phyloP scores from a whole-genome alignment of 768 basidiomycete genomes.

The Pulveroboletus ravenelii region DNA sequence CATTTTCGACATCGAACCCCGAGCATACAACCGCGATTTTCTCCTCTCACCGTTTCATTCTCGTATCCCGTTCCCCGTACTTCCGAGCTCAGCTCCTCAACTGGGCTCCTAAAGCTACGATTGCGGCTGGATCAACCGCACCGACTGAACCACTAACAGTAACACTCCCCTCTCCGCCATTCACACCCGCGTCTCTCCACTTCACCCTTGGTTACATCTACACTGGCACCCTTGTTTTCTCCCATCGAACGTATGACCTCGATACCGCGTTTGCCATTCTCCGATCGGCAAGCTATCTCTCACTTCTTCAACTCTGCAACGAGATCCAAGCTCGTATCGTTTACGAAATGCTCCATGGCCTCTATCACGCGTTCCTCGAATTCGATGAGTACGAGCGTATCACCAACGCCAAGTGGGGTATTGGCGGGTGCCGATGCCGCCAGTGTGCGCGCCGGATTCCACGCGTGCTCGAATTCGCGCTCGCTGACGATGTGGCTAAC shows the following conservation, averaged over 20 bases:
- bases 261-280: conserved; percentile 88
- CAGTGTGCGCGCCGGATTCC: conserved; percentile 80
- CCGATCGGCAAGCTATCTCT: conserved; percentile 76
- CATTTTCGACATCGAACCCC: conserved; percentile 57
- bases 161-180: conserved; percentile 83
- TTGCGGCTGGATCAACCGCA: conserved; percentile 20
- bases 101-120: conserved; percentile 45
- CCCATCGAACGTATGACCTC: conserved; percentile 89
- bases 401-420: conserved; percentile 75
- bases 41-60: conserved; percentile 88
- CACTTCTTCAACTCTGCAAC: conserved; percentile 62
- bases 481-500: conserved; percentile 74
- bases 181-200: conserved; percentile 90
- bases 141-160: conserved; percentile 51
- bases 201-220: conserved; percentile 95
- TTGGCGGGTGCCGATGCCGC: conserved; percentile 77
- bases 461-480: conserved; percentile 77
- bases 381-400: conserved; percentile 75
- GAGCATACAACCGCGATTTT: conserved; percentile 79
- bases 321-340: conserved; percentile 83
- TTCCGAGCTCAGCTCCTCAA: conserved; percentile 77
- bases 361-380: conserved; percentile 78
- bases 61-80: conserved; percentile 85
- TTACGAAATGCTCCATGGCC: conserved; percentile 86
- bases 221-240: conserved; percentile 90